Base-by-base conservation (phyloP, 2,329 filamentous ascomycete species). In the Paecilomyces niveus region DNA sequence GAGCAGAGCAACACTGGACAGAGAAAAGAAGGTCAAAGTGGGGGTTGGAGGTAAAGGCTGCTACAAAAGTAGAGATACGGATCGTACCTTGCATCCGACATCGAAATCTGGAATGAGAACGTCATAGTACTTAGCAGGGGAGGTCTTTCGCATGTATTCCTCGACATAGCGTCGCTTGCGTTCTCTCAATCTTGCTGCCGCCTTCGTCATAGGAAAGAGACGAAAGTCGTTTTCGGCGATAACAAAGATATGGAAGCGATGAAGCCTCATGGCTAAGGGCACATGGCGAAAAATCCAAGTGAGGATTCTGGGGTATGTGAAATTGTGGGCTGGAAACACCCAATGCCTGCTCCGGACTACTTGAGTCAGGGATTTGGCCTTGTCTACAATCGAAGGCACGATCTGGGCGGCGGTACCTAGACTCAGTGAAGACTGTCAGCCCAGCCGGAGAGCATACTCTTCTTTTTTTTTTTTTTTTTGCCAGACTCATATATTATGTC, bases 41-140 rank as follows among this genome's bases (percentile, higher is more conserved):
- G n/a, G n/a, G n/a, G n/a, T n/a, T n/a, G n/a, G n/a, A n/a, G n/a
- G n/a, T n/a, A n/a, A n/a, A n/a, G n/a, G n/a, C n/a, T n/a, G n/a
- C n/a, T n/a, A n/a, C n/a, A n/a, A n/a, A n/a, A n/a, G n/a, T n/a
- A n/a, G n/a, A n/a, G n/a, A n/a, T n/a, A n/a, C n/a, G n/a, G n/a
- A n/a, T n/a, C n/a, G n/a, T n/a, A n/a, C n/a, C 72, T 87, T 88
- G 72, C 85, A 88, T 1, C 85, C 84, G 13, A 87, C 70, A 52
- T 80, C 77, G 58, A 85, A 88, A 54, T 87, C 79, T 0, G 86
- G 86, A 0, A 84, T 83, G 35, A 88, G 68, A 6, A 85, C 76
- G 31, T 85, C 80, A 61, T 84, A 82, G 59, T 87, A 88, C 68
- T 85, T 81, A 54, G 80, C 72, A 0, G 86, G 86, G 0, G 81